Evolutionary conservation across 345 rosid species (phyloP).

Genomic region (Pelargonium nanum): DNA sequence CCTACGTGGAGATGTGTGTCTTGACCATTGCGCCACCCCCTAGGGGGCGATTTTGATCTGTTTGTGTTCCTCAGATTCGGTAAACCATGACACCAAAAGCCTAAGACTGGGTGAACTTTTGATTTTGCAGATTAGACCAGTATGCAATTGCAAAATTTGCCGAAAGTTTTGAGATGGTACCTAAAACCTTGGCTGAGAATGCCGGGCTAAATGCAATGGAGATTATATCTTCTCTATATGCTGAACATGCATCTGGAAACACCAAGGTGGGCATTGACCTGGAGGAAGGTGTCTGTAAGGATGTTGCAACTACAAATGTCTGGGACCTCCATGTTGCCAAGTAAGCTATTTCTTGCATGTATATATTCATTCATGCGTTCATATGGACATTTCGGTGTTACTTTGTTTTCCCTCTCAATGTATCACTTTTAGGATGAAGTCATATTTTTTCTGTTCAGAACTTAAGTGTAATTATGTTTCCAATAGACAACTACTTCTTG

Average conservation of each 20-base stretch:
- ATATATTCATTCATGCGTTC: not conserved
- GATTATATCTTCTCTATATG: slow-evolving; percentile 79
- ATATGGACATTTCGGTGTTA: no score
- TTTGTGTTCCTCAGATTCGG: not conserved
- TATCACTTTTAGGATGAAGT: not conserved
- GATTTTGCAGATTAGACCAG: slow-evolving; percentile 73
- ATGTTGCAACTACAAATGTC: slow-evolving; percentile 45
- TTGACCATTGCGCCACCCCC: no score
- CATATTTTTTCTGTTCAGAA: not conserved
- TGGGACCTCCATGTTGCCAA: slow-evolving; percentile 94
- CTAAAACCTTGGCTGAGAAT: slow-evolving; percentile 81
- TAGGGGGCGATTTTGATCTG: no score
- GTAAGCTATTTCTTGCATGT: slow-evolving; percentile 17
- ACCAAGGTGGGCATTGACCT: slow-evolving; percentile 81
- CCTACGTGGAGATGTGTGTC: no score
- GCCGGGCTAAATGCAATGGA: slow-evolving; percentile 97
- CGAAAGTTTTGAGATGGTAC: slow-evolving; percentile 96
- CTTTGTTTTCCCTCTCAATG: no score
- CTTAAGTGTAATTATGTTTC: not conserved
- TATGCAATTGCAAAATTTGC: slow-evolving; percentile 93
- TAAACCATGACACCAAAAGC: not conserved
- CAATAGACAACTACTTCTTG: not conserved
- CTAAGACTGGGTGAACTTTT: not conserved
- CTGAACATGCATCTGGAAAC: slow-evolving; percentile 85
- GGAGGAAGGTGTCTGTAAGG: slow-evolving; percentile 71